phyloP scores from a whole-genome alignment of 2,329 filamentous ascomycete genomes.

The Aspergillus sp. region DNA sequence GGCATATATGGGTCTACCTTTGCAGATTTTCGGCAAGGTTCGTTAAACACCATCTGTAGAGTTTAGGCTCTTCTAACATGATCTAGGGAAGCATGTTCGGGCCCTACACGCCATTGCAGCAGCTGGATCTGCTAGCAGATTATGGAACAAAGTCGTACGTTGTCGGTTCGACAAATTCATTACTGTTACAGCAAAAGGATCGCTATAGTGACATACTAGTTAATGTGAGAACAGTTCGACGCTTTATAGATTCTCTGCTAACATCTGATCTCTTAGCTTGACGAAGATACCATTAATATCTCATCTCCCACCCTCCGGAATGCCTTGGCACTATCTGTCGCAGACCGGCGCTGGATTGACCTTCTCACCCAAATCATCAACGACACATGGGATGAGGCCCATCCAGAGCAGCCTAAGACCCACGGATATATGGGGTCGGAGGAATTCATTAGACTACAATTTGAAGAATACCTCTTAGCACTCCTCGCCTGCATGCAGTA shows the following conservation, averaged over 20 bases:
- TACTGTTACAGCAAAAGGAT: conserved; percentile 90
- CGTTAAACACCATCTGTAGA: conserved; percentile 46
- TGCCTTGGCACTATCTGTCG: conserved; percentile 76
- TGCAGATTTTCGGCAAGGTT: conserved; percentile 93
- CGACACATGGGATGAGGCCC: conserved; percentile 93
- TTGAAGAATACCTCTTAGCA: conserved; percentile 92
- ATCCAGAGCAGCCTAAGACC: conserved; percentile 87
- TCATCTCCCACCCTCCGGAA: conserved; percentile 75
- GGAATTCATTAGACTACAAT: conserved; percentile 95
- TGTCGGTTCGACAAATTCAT: conserved; percentile 93
- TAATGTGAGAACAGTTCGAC: conserved; percentile 55
- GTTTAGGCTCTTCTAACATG: conserved; percentile 47
- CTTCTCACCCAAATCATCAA: conserved; percentile 90
- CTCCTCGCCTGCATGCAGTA: conserved; percentile 89
- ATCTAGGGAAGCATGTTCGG: conserved; percentile 87
- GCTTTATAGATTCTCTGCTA: background rate
- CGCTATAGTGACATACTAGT: conserved; percentile 95
- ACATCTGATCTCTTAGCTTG: conserved; percentile 56
- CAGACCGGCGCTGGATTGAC: conserved; percentile 95
- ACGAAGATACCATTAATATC: conserved; percentile 83
- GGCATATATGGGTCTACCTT: conserved; percentile 88
- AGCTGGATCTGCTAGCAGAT: conserved; percentile 90
- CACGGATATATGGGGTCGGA: conserved; percentile 94
- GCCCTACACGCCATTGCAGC: conserved; percentile 93
- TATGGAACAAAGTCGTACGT: conserved; percentile 95